phyloP scores from a whole-genome alignment of 1,139 yeast species.

The Scheffersomyces segobiensis region DNA sequence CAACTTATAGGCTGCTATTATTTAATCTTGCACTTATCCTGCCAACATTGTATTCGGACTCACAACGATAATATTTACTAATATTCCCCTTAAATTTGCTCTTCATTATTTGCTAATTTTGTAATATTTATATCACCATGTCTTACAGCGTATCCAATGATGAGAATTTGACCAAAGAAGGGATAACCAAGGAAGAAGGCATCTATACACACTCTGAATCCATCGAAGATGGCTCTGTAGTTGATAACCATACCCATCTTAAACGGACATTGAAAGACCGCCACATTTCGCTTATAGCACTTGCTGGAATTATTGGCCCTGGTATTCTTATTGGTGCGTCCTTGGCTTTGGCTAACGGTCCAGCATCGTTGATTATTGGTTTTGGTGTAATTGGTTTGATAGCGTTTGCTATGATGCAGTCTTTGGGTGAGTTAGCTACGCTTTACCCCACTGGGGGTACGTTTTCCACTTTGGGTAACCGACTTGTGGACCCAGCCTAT shows the following conservation, averaged over 20 bases:
- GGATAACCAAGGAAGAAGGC: background rate
- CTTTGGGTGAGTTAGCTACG: slow-evolving; percentile 58
- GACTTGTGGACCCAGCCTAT: slow-evolving; percentile 56
- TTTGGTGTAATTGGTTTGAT: slow-evolving; percentile 55
- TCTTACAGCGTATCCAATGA: background rate
- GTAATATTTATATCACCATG: background rate
- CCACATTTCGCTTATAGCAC: slow-evolving; percentile 47
- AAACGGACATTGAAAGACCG: slow-evolving; percentile 43
- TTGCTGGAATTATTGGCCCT: slow-evolving; percentile 59
- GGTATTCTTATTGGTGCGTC: slow-evolving; percentile 53
- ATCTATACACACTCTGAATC: background rate
- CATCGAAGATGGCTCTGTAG: slow-evolving; percentile 8
- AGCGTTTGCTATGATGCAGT: slow-evolving; percentile 58
- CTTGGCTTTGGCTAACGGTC: slow-evolving; percentile 46
- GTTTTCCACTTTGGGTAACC: slow-evolving; percentile 53
- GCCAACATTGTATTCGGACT: background rate
- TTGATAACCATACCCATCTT: slow-evolving; percentile 19
- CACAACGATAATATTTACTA: too few species aligned
- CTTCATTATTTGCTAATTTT: too few species aligned
- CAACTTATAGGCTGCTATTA: too few species aligned
- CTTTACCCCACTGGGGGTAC: slow-evolving; percentile 54
- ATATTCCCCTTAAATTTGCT: background rate
- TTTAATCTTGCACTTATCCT: too few species aligned
- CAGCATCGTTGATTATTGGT: slow-evolving; percentile 44
- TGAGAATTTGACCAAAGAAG: background rate